phyloP scores from a whole-genome alignment of 306 rosid species.

The Rubus parviflorus region DNA sequence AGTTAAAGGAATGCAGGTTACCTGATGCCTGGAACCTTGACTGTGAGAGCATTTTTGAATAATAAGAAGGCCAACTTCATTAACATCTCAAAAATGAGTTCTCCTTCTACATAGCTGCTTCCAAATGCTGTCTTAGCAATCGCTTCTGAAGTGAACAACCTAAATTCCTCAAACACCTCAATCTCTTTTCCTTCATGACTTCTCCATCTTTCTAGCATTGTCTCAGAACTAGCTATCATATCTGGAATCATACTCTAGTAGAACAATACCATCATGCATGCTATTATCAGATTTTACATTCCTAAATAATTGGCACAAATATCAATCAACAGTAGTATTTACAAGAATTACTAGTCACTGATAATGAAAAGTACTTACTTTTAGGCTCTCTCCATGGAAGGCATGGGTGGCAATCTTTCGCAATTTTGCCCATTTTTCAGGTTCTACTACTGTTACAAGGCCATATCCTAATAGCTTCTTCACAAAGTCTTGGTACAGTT shows the following conservation, averaged over 20 bases:
- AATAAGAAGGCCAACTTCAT: conserved; percentile 15
- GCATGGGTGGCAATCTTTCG: too few relatives aligned
- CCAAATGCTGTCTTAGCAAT: conserved; percentile 35
- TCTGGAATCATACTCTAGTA: conserved; percentile 27
- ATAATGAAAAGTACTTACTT: too few relatives aligned
- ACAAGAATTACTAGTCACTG: too few relatives aligned
- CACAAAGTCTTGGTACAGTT: too few relatives aligned
- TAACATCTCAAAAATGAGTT: conserved; percentile 22
- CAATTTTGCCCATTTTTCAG: too few relatives aligned
- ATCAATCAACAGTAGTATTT: too few relatives aligned
- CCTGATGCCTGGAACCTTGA: conserved; percentile 27
- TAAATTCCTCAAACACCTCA: conserved; percentile 35
- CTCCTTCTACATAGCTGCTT: conserved; percentile 33
- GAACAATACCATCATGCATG: not conserved
- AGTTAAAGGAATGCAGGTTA: not conserved
- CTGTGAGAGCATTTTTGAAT: not conserved
- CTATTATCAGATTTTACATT: too few relatives aligned
- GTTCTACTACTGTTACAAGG: too few relatives aligned
- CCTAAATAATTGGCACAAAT: too few relatives aligned
- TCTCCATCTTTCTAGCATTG: conserved; percentile 32
- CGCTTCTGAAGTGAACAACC: conserved; percentile 27
- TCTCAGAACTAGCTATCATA: conserved; percentile 28
- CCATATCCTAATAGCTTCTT: too few relatives aligned
- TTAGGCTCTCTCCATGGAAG: too few relatives aligned
- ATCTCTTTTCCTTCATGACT: conserved; percentile 28